Conservation (phyloP, 106 monocot species). For the Ottelia alismoides region DNA sequence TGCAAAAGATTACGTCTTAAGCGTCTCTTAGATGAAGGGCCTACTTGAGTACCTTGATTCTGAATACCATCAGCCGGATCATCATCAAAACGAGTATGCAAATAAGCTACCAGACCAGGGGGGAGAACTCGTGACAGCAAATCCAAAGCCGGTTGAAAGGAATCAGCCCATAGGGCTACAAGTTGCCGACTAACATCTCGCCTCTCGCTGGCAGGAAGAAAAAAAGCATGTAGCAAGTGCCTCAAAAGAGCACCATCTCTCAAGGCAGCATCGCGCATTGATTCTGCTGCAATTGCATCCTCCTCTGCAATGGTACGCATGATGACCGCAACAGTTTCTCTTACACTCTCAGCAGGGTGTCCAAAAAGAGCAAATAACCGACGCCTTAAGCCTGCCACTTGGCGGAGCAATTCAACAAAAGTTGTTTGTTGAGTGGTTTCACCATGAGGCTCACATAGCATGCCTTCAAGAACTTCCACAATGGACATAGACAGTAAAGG, state of each 20-base stretch:
- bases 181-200: constrained; percentile 93
- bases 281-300: constrained; percentile 99
- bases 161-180: constrained; percentile 99
- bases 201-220: constrained; percentile 72
- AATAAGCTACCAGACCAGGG: constrained; percentile 98
- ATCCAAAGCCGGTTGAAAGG: constrained; percentile 95
- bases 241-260: constrained; percentile 98
- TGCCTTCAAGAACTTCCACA: constrained; percentile 95
- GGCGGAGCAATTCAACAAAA: constrained; percentile 90
- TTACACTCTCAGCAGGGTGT: constrained; percentile 91
- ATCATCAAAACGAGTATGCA: constrained; percentile 73
- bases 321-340: constrained; percentile 87
- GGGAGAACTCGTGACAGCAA: constrained; percentile 92
- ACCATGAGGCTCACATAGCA: constrained; percentile 94
- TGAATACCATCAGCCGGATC: constrained; percentile 31
- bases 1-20: constrained; percentile 71
- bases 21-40: constrained; percentile 49
- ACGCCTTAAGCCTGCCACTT: constrained; percentile 86
- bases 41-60: constrained; percentile 45
- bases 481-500: constrained; percentile 86
- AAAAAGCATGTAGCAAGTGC: constrained; percentile 90
- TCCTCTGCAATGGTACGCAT: constrained; percentile 99
- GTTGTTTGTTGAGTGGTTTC: constrained; percentile 97
- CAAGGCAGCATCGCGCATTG: constrained; percentile 98
- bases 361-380: constrained; percentile 90